Percentiles rank a stretch among this genome's conserved stretches.
Conservation (phyloP, 257 asterid species). For the Solanum gandarillasii region DNA sequence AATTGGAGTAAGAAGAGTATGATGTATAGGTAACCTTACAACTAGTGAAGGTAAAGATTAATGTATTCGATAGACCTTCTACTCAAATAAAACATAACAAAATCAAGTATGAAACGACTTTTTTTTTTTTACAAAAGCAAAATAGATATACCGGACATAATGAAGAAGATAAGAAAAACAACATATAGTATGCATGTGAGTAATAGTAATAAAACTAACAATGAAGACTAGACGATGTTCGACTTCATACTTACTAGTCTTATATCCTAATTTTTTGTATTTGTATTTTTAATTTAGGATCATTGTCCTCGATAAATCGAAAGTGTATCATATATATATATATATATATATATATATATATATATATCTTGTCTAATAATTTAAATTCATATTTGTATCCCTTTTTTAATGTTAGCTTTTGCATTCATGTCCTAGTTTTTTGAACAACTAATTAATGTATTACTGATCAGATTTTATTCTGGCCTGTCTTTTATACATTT, state of each 20-base stretch:
- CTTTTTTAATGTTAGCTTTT: not conserved
- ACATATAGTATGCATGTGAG: not conserved
- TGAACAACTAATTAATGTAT: not conserved
- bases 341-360: no score
- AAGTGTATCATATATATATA: no score
- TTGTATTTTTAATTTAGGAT: no score
- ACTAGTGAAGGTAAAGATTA: not conserved
- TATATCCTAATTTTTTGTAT: not conserved
- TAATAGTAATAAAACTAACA: not conserved
- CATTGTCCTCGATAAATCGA: accelerated
- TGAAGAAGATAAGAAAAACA: no score
- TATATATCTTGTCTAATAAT: no score
- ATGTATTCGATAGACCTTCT: no score
- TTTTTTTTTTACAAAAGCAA: no score
- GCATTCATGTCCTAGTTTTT: not conserved
- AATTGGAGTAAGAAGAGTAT: no score
- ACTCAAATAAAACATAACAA: no score
- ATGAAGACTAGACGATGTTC: not conserved
- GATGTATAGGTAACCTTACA: no score
- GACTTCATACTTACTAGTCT: not conserved
- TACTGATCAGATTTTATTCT: not conserved
- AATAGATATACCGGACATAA: accelerated
- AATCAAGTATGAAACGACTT: no score
- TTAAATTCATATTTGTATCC: not conserved
- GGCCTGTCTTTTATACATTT: not conserved